Percentiles rank a stretch among this genome's conserved stretches.
These are phyloP conservation scores for Fraxinus paxiana DNA, from an alignment of 305 asterid species.

Conservation along the genomic window DNA sequence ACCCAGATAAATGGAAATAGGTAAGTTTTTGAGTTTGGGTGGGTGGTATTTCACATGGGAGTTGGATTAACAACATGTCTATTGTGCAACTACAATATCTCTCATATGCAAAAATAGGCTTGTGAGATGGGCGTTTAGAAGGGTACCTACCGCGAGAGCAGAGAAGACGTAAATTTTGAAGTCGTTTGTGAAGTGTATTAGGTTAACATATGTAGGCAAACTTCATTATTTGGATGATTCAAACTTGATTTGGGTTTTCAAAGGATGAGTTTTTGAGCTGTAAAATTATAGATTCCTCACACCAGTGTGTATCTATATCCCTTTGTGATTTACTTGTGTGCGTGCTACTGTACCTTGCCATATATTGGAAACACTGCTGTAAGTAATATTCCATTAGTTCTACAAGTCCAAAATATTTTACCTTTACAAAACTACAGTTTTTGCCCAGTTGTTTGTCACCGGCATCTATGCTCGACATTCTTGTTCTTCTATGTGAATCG, in stretches of 20 bases:
- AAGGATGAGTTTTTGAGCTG: conserved; percentile 11
- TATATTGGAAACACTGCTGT: background rate
- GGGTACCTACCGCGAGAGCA: background rate
- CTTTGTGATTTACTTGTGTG: background rate
- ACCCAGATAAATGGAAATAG: conserved; percentile 9
- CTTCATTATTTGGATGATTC: background rate
- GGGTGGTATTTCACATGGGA: conserved; percentile 2
- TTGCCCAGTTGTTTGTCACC: background rate
- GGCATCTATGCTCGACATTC: background rate
- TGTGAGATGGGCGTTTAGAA: background rate
- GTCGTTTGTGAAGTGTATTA: background rate
- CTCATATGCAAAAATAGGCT: conserved; percentile 18
- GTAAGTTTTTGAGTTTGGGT: conserved; percentile 12
- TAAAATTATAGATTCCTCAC: conserved; percentile 13
- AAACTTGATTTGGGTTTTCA: conserved; percentile 18
- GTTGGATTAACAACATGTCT: background rate
- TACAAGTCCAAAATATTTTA: background rate
- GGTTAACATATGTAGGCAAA: background rate
- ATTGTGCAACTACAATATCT: conserved; percentile 9
- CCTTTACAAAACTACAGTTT: background rate
- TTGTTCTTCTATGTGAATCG: background rate
- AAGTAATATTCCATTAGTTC: background rate
- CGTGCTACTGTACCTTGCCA: background rate
- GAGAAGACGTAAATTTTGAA: background rate
- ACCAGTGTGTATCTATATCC: background rate